phyloP scores from a whole-genome alignment of 148 eudicot species.

The Persicaria maculosa region DNA sequence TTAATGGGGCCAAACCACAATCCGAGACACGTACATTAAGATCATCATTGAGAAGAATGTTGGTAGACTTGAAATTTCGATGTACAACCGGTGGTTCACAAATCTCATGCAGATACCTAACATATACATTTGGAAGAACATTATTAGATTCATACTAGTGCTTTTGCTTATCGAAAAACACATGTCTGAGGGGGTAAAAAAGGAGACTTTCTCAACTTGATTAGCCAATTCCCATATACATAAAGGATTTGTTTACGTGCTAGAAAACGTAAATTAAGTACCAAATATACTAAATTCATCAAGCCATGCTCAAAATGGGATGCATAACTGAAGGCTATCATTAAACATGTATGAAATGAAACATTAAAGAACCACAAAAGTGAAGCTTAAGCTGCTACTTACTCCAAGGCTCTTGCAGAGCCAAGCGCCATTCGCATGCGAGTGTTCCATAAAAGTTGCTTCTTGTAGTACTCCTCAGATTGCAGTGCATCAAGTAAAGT shows the following conservation, averaged over 20 bases:
- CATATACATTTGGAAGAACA: conserved; percentile 1
- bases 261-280: no score
- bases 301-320: background rate
- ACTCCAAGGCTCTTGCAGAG: conserved; percentile 97
- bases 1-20: conserved; percentile 84
- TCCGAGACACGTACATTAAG: conserved; percentile 80
- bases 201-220: background rate
- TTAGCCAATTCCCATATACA: background rate
- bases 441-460: conserved; percentile 66
- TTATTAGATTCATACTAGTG: background rate
- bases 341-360: background rate
- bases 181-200: background rate
- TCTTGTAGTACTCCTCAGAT: conserved; percentile 73
- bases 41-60: conserved; percentile 91
- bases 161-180: background rate
- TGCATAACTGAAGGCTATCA: background rate
- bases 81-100: conserved; percentile 91
- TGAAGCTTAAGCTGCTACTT: conserved; percentile 24
- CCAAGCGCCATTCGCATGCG: conserved; percentile 93
- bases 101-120: conserved; percentile 79
- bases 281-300: background rate
- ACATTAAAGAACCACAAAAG: background rate
- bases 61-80: conserved; percentile 89
- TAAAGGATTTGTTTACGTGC: background rate
- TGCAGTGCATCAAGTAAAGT: conserved; percentile 79